A percentile compares a stretch with the other conserved stretches of the same genome.
These are phyloP conservation scores for Daldinia decipiens DNA, from an alignment of 495 filamentous ascomycete genomes.

Conservation along the genomic window DNA sequence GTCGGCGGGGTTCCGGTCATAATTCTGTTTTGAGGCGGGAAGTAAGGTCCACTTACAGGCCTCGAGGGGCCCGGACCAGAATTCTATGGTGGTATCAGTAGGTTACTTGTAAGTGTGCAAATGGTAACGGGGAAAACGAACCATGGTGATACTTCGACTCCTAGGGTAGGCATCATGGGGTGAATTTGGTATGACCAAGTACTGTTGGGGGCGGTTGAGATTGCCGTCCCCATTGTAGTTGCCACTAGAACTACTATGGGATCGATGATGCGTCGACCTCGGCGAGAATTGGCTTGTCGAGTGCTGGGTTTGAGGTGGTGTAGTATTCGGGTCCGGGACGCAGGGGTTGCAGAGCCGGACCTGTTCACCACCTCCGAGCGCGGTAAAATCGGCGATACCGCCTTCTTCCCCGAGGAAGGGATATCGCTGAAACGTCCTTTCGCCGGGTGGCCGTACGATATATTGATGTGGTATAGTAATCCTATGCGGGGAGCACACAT, in stretches of 20 bases:
- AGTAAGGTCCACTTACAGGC: slow-evolving; percentile 22
- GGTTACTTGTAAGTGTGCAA: neutral
- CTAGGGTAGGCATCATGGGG: slow-evolving; percentile 46
- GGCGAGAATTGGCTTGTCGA: slow-evolving; percentile 25
- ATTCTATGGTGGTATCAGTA: slow-evolving; percentile 39
- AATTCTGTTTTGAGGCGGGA: slow-evolving; percentile 46
- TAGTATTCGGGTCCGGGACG: slow-evolving; percentile 88
- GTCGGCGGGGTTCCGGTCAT: slow-evolving; percentile 52
- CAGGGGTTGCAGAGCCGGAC: slow-evolving; percentile 95
- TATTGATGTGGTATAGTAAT: slow-evolving; percentile 95
- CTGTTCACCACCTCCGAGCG: slow-evolving; percentile 79
- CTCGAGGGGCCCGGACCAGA: slow-evolving; percentile 37
- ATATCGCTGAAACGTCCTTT: slow-evolving; percentile 56
- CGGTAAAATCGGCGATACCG: slow-evolving; percentile 53
- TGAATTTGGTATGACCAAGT: slow-evolving; percentile 29
- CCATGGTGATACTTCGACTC: slow-evolving; percentile 58
- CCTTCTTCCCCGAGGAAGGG: slow-evolving; percentile 55
- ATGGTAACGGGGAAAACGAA: slow-evolving; percentile 37
- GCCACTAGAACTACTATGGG: slow-evolving; percentile 41
- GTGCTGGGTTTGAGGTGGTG: slow-evolving; percentile 62
- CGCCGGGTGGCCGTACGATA: slow-evolving; percentile 83
- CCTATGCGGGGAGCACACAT: slow-evolving; percentile 88
- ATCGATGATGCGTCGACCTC: slow-evolving; percentile 44
- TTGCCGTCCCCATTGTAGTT: slow-evolving; percentile 40
- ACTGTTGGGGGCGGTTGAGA: slow-evolving; percentile 16